Evolutionary conservation across 1,139 yeast species (phyloP), one percentile per base, ranked within the genome.

Genomic region (Yamadazyma pseudoaaseri): DNA sequence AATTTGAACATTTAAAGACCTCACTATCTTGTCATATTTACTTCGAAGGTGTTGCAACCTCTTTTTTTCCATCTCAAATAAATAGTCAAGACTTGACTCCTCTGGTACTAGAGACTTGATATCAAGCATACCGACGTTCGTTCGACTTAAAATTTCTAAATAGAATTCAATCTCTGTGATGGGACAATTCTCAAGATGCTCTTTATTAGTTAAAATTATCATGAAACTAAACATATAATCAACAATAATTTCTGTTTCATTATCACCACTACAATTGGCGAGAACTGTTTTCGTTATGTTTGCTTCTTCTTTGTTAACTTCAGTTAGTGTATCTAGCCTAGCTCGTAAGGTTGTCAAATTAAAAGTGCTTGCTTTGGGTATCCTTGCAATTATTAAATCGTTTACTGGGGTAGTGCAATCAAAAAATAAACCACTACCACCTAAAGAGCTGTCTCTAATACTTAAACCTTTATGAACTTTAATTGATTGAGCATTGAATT

Each of bases 371-470:
- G 16, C 16, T 8, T 47, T 36, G 0, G 77, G 76, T 3, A 72
- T 54, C 31, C 73, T 47, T 26, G 70, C 44, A n/a, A 70, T 48
- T 28, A 58, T 41, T 48, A 30, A 16, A 49, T 42, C 42, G 38
- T 39, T 38, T 3, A 45, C 51, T 10, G 15, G n/a, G 37, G 44
- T 3, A 15, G 29, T 22, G 6, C 36, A 23, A 4, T 47, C 43
- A 27, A 52, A 54, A 36, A 58, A 52, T n/a, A 65, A 35, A 6
- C 71, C 71, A n/a, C 44, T 44, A 3, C 71, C 71, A 5, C 70
- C 70, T 14, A 60, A 43, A 2, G 39, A 28, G 38, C 66, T 60
- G 12, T 34, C 11, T 7, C 45, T 54, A 16, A 64, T 48, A 3
- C 46, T 25, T 8, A 63, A 28, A 6, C 41, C 22, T 1, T 48